These are phyloP conservation scores for Trichoderma sp. DNA, from an alignment of 2,329 filamentous ascomycete genomes.

Conservation along the genomic window DNA sequence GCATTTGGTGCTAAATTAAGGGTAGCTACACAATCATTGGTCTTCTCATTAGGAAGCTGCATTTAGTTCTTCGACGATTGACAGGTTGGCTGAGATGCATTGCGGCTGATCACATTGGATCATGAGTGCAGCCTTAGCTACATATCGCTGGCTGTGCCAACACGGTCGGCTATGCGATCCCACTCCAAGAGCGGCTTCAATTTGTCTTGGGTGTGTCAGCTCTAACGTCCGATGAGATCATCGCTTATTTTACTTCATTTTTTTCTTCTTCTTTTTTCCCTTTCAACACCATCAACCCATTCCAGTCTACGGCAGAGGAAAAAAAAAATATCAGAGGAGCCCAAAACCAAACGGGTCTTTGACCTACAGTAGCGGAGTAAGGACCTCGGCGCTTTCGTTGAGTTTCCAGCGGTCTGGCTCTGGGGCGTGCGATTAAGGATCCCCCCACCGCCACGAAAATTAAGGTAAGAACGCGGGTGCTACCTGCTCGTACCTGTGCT, in stretches of 20 bases:
- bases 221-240: conserved; percentile 20
- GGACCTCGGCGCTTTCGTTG: conserved; percentile 6
- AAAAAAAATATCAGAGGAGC: conserved; percentile 19
- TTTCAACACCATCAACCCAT: background rate
- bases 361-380: conserved; percentile 1
- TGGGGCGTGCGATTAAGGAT: conserved; percentile 11
- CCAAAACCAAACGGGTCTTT: background rate
- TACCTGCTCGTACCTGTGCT: background rate
- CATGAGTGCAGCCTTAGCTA: background rate
- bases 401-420: conserved; percentile 29
- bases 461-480: conserved; percentile 12
- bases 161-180: background rate
- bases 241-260: background rate
- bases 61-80: conserved; percentile 3
- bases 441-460: conserved; percentile 1
- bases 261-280: background rate
- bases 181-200: background rate
- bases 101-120: conserved; percentile 6
- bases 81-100: background rate
- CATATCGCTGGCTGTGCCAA: background rate
- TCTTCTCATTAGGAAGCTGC: conserved; percentile 10
- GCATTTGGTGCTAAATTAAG: conserved; percentile 17
- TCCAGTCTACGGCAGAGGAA: background rate
- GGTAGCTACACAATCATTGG: conserved; percentile 11
- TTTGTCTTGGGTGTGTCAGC: conserved; percentile 1